Evolutionary conservation across 1,284 basidiomycete genomes (phyloP), one percentile per base, ranked within the genome.

Genomic region (Trichosporon sp.): DNA sequence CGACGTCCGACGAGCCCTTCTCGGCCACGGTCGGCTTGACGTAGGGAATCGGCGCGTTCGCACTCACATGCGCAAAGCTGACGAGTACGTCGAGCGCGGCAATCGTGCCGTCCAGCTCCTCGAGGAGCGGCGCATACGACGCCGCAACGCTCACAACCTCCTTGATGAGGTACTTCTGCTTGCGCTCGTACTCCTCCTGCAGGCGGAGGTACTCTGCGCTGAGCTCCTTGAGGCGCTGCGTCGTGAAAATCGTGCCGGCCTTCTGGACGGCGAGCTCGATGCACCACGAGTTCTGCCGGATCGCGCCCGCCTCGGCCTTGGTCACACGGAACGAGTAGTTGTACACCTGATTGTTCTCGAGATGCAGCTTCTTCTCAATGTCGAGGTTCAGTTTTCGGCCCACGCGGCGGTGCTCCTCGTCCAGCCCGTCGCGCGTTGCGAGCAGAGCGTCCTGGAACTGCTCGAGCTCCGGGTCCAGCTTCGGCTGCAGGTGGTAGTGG

Each of bases 271-370:
- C 87, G 0, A 98, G 84, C 72, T 98, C 95, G 40, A 87, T 89
- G 75, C 92, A 99, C 58, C 84, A 85, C 69, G 87, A 87, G 67
- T 86, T 87, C 65, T 84, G 83, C 6, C 86, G 81, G 56, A 96
- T 84, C n/a, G 81, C 82, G 73, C 89, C 88, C 0, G 90, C 89
- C 69, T 97, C 95, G 64, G 87, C 90, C 78, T 96, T 96, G 7
- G 94, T 96, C 37, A 99, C 81, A 23, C 96, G 84, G 81, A 99
- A 91, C 73, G 91, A 95, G 77, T 98, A 96, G 3, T 95, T 95
- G 76, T 97, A 94, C 4, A 87, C 86, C 64, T 86, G 85, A 66
- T 90, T 92, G 73, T 96, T 95, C 81, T 99, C 96, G 33, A 99
- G 83, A 79, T 98, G 95, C 19, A 99, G 82, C 81, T 98, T 98